Percentiles rank a stretch among this genome's conserved stretches.
Evolutionary conservation across 2,329 filamentous ascomycete genomes (phyloP).

Genomic region (Eurotiales sp.): DNA sequence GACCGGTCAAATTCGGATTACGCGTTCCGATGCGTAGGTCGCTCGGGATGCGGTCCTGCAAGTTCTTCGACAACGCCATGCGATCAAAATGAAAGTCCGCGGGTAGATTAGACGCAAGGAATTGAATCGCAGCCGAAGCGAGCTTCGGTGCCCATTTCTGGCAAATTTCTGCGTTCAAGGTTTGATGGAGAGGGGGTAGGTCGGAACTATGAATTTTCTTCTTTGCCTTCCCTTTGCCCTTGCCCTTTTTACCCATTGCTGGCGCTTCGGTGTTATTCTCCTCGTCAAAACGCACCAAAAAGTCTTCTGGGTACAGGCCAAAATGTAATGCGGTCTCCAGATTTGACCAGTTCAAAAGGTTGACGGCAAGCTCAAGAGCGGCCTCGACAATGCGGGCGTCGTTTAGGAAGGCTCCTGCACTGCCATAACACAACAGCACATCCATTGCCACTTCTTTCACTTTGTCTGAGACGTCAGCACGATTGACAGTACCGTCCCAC

Average conservation of each 20-base stretch:
- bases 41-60: conserved; percentile 26
- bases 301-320: conserved; percentile 21
- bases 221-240: background rate
- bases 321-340: conserved; percentile 29
- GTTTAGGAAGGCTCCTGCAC: conserved; percentile 28
- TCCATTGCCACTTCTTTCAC: conserved; percentile 23
- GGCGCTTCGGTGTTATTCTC: background rate
- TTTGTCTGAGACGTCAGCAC: conserved; percentile 11
- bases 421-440: conserved; percentile 29
- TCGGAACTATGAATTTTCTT: too few species aligned
- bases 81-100: conserved; percentile 24
- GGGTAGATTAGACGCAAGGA: conserved; percentile 20
- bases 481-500: conserved; percentile 10
- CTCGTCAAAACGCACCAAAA: conserved; percentile 17
- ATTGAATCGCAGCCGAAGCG: conserved; percentile 21
- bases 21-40: conserved; percentile 15
- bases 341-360: conserved; percentile 26
- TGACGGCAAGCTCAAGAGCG: conserved; percentile 24
- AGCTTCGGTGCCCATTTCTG: conserved; percentile 16
- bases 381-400: conserved; percentile 21
- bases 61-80: conserved; percentile 20
- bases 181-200: conserved; percentile 13
- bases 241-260: background rate
- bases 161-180: conserved; percentile 7
- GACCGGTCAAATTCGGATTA: conserved; percentile 19